A percentile compares a stretch with the other conserved stretches of the same genome.
These are phyloP conservation scores for Ceratocystis colombiana DNA, from an alignment of 2,329 filamentous ascomycete genomes.

Conservation along the genomic window DNA sequence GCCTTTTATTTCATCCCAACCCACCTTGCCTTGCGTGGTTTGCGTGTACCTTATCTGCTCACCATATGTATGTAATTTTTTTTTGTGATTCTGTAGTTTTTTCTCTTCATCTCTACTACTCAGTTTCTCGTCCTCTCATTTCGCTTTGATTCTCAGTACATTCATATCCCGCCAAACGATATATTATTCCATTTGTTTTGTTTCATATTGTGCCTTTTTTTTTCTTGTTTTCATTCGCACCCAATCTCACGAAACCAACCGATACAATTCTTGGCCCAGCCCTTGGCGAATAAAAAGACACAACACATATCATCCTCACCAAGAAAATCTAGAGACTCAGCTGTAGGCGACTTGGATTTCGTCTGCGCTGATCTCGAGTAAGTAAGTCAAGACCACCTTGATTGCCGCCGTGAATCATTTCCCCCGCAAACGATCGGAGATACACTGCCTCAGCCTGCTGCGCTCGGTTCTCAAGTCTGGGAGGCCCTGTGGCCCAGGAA, in stretches of 20 bases:
- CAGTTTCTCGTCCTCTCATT: constrained; percentile 17
- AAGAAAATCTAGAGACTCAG: constrained; percentile 40
- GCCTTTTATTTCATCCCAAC: neutral
- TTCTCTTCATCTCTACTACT: neutral
- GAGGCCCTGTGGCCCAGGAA: neutral
- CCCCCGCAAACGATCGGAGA: neutral
- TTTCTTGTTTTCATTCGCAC: neutral
- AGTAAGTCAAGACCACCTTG: constrained; percentile 35
- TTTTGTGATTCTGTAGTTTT: constrained; percentile 4
- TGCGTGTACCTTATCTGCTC: neutral
- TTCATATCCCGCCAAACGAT: constrained; percentile 3
- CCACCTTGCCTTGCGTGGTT: constrained; percentile 7
- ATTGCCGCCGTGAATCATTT: too few relatives aligned
- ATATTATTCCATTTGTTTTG: constrained; percentile 6
- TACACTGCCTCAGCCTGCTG: neutral
- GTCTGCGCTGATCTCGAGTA: constrained; percentile 54
- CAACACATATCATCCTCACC: neutral
- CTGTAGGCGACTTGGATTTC: constrained; percentile 48
- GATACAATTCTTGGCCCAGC: neutral
- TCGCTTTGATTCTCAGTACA: neutral
- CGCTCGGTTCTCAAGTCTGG: neutral
- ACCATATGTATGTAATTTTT: constrained; percentile 2
- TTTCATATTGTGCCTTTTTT: constrained; percentile 10
- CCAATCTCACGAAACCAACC: constrained; percentile 7
- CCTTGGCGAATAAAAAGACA: neutral